phyloP scores from a whole-genome alignment of 2,329 filamentous ascomycete genomes.

The Tolypocladium capitatum region DNA sequence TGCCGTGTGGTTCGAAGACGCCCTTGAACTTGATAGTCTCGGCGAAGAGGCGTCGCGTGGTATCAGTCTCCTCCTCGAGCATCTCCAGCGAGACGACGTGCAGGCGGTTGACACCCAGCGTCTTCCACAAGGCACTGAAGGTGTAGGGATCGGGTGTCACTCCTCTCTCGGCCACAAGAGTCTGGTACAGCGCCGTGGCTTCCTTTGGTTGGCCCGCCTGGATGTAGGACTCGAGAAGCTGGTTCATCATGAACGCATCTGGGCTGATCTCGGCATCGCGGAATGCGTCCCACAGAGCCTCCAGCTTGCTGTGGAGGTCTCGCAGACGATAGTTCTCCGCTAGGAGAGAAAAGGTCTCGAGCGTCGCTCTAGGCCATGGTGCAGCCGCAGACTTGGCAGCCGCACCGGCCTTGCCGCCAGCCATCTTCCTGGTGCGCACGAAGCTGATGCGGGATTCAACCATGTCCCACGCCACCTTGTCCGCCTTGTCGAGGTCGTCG shows the following conservation, averaged over 20 bases:
- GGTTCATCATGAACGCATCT: slow-evolving; percentile 68
- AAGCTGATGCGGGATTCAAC: slow-evolving; percentile 53
- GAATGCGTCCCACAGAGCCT: slow-evolving; percentile 49
- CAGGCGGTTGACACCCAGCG: slow-evolving; percentile 37
- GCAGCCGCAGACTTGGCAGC: not conserved
- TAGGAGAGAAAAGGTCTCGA: slow-evolving; percentile 67
- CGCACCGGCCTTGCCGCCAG: not conserved
- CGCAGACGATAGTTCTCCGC: slow-evolving; percentile 58
- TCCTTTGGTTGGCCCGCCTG: slow-evolving; percentile 41
- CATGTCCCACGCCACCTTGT: slow-evolving; percentile 64
- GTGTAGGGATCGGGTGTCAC: slow-evolving; percentile 54
- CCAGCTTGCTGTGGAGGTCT: slow-evolving; percentile 41
- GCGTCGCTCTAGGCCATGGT: slow-evolving; percentile 44
- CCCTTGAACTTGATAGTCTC: slow-evolving; percentile 35
- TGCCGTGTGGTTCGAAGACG: slow-evolving; percentile 28
- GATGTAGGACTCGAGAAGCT: slow-evolving; percentile 55
- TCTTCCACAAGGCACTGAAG: slow-evolving; percentile 54
- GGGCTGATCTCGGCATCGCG: slow-evolving; percentile 49
- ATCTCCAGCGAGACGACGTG: slow-evolving; percentile 18
- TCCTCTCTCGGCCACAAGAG: slow-evolving; percentile 34
- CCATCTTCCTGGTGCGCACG: slow-evolving; percentile 33
- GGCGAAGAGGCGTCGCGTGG: slow-evolving; percentile 29
- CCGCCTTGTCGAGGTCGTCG: slow-evolving; percentile 45
- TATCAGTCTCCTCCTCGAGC: slow-evolving; percentile 15
- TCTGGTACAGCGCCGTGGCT: slow-evolving; percentile 42